phyloP scores from a whole-genome alignment of 345 rosid species.

The Alliaria petiolata region DNA sequence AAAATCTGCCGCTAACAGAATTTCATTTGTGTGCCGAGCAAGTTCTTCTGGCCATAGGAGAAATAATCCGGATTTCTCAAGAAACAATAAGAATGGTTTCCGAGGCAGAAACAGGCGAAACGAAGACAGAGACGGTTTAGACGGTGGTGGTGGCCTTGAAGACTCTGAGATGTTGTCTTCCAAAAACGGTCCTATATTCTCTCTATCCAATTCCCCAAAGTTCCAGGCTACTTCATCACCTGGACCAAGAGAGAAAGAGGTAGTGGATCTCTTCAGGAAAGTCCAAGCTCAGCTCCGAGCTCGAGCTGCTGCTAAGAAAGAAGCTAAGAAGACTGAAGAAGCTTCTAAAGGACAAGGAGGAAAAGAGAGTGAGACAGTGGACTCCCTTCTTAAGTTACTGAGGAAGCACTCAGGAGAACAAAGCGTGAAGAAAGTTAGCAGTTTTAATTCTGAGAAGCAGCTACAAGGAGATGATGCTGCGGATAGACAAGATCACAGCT shows the following conservation, averaged over 20 bases:
- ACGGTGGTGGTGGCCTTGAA: constrained; percentile 42
- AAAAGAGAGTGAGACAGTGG: constrained; percentile 66
- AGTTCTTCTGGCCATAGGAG: constrained; percentile 54
- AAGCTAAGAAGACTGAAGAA: constrained; percentile 48
- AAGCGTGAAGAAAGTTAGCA: constrained; percentile 42
- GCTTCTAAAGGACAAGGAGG: constrained; percentile 44
- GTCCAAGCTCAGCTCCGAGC: constrained; percentile 79
- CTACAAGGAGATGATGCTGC: constrained; percentile 16
- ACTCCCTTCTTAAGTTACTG: constrained; percentile 67
- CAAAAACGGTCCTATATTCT: constrained; percentile 56
- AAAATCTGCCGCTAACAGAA: constrained; percentile 32
- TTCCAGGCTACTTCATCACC: constrained; percentile 69
- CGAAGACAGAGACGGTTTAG: constrained; percentile 51
- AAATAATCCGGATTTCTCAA: constrained; percentile 62
- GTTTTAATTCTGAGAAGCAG: constrained; percentile 25
- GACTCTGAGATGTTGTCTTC: constrained; percentile 53
- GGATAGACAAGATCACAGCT: constrained; percentile 36
- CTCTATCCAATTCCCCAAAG: constrained; percentile 52
- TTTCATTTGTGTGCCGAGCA: constrained; percentile 50
- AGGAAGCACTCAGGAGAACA: constrained; percentile 74
- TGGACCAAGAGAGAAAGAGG: constrained; percentile 72
- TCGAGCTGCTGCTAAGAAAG: constrained; percentile 64
- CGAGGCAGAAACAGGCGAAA: constrained; percentile 58
- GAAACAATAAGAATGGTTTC: constrained; percentile 52
- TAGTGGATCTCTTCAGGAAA: constrained; percentile 76